Evolutionary conservation across 148 eudicot genomes (phyloP).

Genomic region (Vaccinium vitisidaea): DNA sequence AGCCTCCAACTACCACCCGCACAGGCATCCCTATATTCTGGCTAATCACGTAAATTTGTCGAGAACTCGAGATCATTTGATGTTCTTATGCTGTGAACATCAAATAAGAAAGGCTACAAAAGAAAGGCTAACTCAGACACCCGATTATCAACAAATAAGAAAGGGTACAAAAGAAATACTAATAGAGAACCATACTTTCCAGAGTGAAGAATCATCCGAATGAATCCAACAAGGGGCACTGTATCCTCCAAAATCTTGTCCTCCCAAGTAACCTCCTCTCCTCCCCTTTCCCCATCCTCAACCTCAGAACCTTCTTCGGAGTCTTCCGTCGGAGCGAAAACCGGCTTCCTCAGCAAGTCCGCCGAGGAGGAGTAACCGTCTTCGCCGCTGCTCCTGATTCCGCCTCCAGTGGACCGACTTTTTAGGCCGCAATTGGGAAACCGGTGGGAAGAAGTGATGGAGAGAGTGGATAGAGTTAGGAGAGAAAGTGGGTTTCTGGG

Average conservation of each 20-base stretch:
- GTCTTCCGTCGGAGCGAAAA: slow-evolving; percentile 25
- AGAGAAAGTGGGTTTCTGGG: slow-evolving; percentile 29
- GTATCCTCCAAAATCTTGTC: slow-evolving; percentile 83
- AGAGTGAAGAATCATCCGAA: slow-evolving; percentile 92
- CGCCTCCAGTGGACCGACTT: slow-evolving; percentile 20
- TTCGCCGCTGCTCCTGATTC: slow-evolving; percentile 23
- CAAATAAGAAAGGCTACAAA: no score
- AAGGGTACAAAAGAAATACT: no score
- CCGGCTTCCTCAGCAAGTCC: slow-evolving; percentile 65
- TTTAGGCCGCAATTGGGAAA: slow-evolving; percentile 26
- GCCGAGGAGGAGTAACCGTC: slow-evolving; percentile 34
- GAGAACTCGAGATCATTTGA: background rate
- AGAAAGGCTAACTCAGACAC: background rate
- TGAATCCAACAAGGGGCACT: slow-evolving; percentile 88
- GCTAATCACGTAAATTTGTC: background rate
- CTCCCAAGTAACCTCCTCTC: slow-evolving; percentile 76
- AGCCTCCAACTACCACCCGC: background rate
- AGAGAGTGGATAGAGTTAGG: slow-evolving; percentile 17
- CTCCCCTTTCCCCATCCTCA: slow-evolving; percentile 1
- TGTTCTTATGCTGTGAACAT: background rate
- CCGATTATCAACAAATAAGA: background rate
- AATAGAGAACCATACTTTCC: slow-evolving; percentile 50
- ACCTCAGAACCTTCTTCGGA: slow-evolving; percentile 14
- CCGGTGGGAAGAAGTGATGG: slow-evolving; percentile 28
- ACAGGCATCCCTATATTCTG: background rate